phyloP scores from a whole-genome alignment of 805 yeast genomes.

The Yarrowia divulgata region DNA sequence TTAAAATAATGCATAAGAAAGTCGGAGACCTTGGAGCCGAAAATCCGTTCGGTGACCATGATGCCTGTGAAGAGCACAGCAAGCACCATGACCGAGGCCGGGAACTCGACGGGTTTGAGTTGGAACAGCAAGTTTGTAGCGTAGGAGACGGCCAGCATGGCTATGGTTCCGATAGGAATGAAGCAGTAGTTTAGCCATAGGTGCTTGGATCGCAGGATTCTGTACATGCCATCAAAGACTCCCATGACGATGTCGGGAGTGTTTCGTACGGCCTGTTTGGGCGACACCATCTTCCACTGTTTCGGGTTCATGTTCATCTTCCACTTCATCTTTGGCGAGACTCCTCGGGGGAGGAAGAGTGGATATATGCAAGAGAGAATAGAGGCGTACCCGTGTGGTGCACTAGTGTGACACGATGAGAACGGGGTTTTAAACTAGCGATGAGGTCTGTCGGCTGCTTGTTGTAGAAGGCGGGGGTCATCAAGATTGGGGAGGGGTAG shows the following conservation, averaged over 20 bases:
- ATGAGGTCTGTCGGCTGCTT: neutral
- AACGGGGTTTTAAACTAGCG: constrained; percentile 5
- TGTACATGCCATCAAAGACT: neutral
- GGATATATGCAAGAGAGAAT: too few relatives aligned
- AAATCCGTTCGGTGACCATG: constrained; percentile 13
- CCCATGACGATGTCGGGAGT: neutral
- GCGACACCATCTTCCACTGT: neutral
- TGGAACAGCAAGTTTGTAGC: constrained; percentile 30
- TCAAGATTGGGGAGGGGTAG: constrained; percentile 6
- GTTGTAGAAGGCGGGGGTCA: constrained; percentile 8
- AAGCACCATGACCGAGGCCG: constrained; percentile 32
- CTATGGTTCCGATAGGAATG: constrained; percentile 27
- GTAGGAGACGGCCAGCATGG: constrained; percentile 21
- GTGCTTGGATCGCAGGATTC: constrained; percentile 3
- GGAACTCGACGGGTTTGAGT: constrained; percentile 33
- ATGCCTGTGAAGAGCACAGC: constrained; percentile 16
- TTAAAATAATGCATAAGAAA: constrained; percentile 3
- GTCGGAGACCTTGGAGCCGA: constrained; percentile 15
- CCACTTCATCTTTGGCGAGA: too few relatives aligned
- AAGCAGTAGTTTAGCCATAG: constrained; percentile 11
- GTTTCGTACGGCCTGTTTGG: neutral
- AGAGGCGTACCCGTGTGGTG: neutral
- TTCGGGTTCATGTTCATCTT: constrained; percentile 1
- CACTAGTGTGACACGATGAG: neutral
- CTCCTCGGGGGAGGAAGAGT: too few relatives aligned